A percentile compares a stretch with the other conserved stretches of the same genome.
Evolutionary conservation across 768 basidiomycete species (phyloP).

Genomic region (Sarcodon sp.): DNA sequence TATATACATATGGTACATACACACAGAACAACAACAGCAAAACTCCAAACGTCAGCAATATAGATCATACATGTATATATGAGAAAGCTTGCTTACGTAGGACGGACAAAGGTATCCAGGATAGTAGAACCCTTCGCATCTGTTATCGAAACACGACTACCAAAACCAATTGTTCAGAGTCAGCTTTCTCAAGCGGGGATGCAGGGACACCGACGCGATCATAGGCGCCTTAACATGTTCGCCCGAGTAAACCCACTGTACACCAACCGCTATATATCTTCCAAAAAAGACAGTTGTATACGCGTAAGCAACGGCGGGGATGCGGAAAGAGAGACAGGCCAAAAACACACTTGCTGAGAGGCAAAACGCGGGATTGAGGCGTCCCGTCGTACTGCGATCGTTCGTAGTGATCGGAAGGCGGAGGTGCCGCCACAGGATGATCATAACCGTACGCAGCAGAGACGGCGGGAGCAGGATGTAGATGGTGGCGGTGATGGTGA

Average conservation of each 20-base stretch:
- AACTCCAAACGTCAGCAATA: neutral
- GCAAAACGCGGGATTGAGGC: constrained; percentile 13
- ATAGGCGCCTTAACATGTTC: constrained; percentile 29
- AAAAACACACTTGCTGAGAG: constrained; percentile 14
- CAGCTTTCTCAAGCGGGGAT: neutral
- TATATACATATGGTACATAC: neutral
- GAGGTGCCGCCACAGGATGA: too few relatives aligned
- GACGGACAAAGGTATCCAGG: constrained; percentile 38
- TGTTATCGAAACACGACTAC: constrained; percentile 36
- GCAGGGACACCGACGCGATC: constrained; percentile 30
- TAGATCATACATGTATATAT: neutral
- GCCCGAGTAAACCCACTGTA: constrained; percentile 29
- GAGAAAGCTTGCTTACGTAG: constrained; percentile 27
- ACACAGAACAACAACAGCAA: neutral
- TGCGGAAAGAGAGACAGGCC: too few relatives aligned
- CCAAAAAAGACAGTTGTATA: neutral
- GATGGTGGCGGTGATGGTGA: too few relatives aligned
- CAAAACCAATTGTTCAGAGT: neutral
- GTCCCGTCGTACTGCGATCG: neutral
- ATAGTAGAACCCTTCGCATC: constrained; percentile 33
- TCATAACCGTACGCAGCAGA: too few relatives aligned
- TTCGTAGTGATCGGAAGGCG: neutral
- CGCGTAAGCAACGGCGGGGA: constrained; percentile 2
- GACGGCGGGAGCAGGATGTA: too few relatives aligned
- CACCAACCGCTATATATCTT: constrained; percentile 36